Conservation (phyloP, 176 grass and related monocot species). For the Bolboschoenus planiculmis region DNA sequence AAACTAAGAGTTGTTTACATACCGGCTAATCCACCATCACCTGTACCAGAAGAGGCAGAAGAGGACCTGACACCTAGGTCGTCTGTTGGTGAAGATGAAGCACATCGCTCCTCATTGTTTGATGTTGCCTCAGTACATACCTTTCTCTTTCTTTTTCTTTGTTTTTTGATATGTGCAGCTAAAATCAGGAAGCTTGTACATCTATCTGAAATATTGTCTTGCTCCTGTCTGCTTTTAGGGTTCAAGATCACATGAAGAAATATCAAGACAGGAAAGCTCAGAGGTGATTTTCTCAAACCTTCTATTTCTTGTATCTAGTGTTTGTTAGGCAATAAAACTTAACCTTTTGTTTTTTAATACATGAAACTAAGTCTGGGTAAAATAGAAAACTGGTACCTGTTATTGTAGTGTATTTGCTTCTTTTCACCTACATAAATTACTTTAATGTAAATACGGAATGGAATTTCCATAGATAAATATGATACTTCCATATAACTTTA, state of each 20-base stretch:
- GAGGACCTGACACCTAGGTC: slow-evolving; percentile 45
- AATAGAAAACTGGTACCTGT: neutral
- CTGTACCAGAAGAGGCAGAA: slow-evolving; percentile 81
- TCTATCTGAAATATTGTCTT: neutral
- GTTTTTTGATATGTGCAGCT: neutral
- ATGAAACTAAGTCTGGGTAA: neutral
- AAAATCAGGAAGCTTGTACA: neutral
- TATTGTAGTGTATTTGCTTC: neutral
- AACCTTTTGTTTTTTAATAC: neutral
- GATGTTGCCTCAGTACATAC: neutral
- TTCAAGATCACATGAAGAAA: slow-evolving; percentile 33
- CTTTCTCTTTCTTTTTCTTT: slow-evolving; percentile 13
- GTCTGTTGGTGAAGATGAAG: slow-evolving; percentile 47
- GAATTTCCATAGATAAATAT: neutral
- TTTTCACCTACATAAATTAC: neutral
- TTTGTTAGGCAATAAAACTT: neutral
- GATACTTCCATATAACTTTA: neutral
- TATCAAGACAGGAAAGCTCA: slow-evolving; percentile 33
- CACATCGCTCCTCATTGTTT: slow-evolving; percentile 32
- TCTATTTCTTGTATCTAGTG: neutral
- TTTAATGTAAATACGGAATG: neutral
- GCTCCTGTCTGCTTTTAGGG: slow-evolving; percentile 32
- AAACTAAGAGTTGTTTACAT: slow-evolving; percentile 85
- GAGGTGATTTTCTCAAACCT: slow-evolving; percentile 45
- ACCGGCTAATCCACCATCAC: slow-evolving; percentile 87